Base-by-base conservation (phyloP, 805 yeast genomes). In the Clavispora fructus region DNA sequence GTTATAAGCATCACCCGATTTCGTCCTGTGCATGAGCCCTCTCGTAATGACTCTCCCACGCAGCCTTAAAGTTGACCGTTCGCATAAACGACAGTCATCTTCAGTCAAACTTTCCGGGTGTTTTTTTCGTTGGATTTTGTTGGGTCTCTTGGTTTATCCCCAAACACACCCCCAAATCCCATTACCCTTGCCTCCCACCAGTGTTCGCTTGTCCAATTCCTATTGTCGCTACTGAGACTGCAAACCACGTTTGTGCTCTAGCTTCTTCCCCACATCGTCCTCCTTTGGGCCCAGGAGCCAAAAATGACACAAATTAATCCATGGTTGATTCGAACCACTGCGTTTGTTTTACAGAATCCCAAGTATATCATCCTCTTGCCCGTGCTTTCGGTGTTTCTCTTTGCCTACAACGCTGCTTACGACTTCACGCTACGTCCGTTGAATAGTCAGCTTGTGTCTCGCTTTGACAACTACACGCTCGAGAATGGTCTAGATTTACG, bases 351-450 rank as follows among this genome's bases (percentile, higher is more conserved):
- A 30, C 51, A 58, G 33, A 52, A 57, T 32, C 73, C 75, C 2
- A 57, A 56, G 39, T 30, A 55, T 8, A 46, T 57, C 38, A 66
- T 71, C 14, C 41, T 69, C 39, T 23, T 67, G 10, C 71, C 73
- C 14, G 56, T 67, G 7, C 41, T 69, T 17, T 27, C 61, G 9
- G 53, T 63, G 25, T 69, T 68, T 45, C 51, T 63, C 2, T 39
- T 67, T n/a, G 64, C 72, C 1, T 71, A 68, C 55, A 59, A 63
- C 45, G 59, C 68, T 10, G 42, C 60, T n/a, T 69, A 70, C 48
- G 73, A 68, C 45, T 57, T 61, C 39, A 57, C 69, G 8, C 56
- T 68, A 35, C 57, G 56, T 42, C 53, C 53, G 16, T 35, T 64
- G 44, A 65, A 63, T 45, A 52, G 57, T 9, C 51, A 49, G 14